Base-by-base conservation (phyloP, 371 early-diverging fungal species). In the Lichtheimia ornata region DNA sequence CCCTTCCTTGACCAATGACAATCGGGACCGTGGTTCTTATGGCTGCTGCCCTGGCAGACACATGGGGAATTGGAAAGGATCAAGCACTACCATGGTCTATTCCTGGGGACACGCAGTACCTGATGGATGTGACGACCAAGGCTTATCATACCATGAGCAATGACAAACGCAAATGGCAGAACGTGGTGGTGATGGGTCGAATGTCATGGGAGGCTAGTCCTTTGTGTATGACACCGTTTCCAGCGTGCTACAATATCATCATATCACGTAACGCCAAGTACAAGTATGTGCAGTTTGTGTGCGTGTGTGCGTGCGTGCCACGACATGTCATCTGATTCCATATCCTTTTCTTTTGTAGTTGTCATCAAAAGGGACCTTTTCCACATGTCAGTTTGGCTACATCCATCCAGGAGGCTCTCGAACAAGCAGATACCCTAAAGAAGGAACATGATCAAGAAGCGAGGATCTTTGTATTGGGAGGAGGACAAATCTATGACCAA, bases 121-220 rank as follows among this genome's bases (percentile, higher is more conserved):
- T 97, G 66, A 74, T 83, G 55, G 62, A 67, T 6, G 63, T 93
- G 13, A 95, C 96, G 5, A 86, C 79, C 14, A 74, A 76, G 63
- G 53, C 70, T 17, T 74, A 70, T 17, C 54, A 53, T 15, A 7
- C 20, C 20, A 22, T 44, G 9, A 9, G 24, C 15, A 44, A 27
- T 12, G 14, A 35, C 6, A 50, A 55, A 5, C 15, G 27, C 28
- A 47, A 60, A 14, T 66, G 62, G 56, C 68, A 74, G 61, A 97
- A 97, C 67, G 91, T 88, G 0, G 90, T 91, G 41, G 88, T 97
- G 63, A 92, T 95, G 93, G 97, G 97, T 18, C 81, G 95, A 50
- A 73, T 78, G 25, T 94, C 94, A 6, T 96, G 95, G 95, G 92
- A 93, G 59, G 90, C 92, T 5, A 90, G 94, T 50, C 97, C 97